A percentile compares a stretch with the other conserved stretches of the same genome.
Conservation (phyloP, 129 eudicot species). For the Escallonia herrerae region DNA sequence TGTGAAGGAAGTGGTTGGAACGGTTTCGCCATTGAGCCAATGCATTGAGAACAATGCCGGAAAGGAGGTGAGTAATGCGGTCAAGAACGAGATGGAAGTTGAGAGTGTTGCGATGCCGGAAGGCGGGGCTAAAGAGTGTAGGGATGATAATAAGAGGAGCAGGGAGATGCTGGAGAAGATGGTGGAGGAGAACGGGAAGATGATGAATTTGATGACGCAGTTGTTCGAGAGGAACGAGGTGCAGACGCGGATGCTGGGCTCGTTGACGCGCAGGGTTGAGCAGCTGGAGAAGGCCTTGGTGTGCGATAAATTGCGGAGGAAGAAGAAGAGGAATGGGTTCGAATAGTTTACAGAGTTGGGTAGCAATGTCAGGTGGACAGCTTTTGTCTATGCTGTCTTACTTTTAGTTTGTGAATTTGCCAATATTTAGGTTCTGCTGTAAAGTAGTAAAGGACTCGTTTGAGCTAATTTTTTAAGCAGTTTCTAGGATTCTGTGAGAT, state of each 20-base stretch:
- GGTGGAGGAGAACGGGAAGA: conserved; percentile 44
- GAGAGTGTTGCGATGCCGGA: background rate
- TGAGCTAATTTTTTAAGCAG: too few species aligned
- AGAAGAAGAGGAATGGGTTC: conserved; percentile 17
- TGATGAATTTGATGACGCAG: conserved; percentile 46
- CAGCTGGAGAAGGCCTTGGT: conserved; percentile 58
- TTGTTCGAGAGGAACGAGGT: conserved; percentile 39
- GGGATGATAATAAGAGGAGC: conserved; percentile 15
- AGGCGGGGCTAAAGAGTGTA: background rate
- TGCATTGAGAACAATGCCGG: background rate
- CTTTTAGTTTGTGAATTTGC: too few species aligned
- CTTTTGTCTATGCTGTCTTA: too few species aligned
- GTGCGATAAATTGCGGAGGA: conserved; percentile 32
- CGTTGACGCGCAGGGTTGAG: conserved; percentile 48
- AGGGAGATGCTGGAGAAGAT: conserved; percentile 26
- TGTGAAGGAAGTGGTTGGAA: conserved; percentile 12
- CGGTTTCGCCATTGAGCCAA: background rate
- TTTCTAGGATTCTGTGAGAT: too few species aligned
- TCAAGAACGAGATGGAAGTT: background rate
- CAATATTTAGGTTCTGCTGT: too few species aligned
- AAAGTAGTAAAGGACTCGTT: too few species aligned
- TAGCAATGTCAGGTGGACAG: too few species aligned
- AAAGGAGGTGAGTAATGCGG: background rate
- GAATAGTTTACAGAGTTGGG: too few species aligned
- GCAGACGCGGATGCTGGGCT: conserved; percentile 41